Percentiles rank a stretch among this genome's conserved stretches.
phyloP scores from a whole-genome alignment of 2,329 filamentous ascomycete species.

The Colletotrichum incanum region DNA sequence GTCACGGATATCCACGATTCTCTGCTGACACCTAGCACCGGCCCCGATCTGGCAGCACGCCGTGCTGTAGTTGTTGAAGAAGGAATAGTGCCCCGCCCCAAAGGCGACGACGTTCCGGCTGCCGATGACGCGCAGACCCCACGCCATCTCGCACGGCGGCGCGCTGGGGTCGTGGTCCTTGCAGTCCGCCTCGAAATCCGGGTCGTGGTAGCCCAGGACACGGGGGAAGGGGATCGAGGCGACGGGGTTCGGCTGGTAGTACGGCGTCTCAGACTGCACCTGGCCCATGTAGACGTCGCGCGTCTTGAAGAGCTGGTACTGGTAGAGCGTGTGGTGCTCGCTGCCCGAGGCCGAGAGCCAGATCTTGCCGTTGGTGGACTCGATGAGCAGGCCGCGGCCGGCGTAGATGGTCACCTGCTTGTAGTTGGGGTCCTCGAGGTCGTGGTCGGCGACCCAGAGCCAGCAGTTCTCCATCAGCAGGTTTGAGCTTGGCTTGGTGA shows the following conservation, averaged over 20 bases:
- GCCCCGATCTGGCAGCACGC: constrained; percentile 60
- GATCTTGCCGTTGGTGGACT: constrained; percentile 60
- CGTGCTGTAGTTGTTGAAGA: constrained; percentile 76
- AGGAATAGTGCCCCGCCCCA: constrained; percentile 77
- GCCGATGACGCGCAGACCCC: constrained; percentile 75
- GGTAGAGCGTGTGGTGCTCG: constrained; percentile 78
- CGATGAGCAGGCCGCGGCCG: constrained; percentile 66
- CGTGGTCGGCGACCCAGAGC: constrained; percentile 68
- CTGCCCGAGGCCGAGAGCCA: constrained; percentile 78
- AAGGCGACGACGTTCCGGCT: constrained; percentile 71
- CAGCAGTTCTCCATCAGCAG: constrained; percentile 63
- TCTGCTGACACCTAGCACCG: constrained; percentile 62
- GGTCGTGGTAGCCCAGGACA: constrained; percentile 62
- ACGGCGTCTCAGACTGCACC: constrained; percentile 80
- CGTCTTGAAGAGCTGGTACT: constrained; percentile 76
- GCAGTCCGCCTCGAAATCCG: constrained; percentile 66
- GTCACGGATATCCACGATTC: constrained; percentile 55
- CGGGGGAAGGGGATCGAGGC: constrained; percentile 71
- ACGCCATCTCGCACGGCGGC: constrained; percentile 70
- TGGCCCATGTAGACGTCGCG: constrained; percentile 75
- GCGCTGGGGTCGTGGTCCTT: constrained; percentile 45
- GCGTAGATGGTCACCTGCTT: constrained; percentile 67
- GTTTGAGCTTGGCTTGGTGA: constrained; percentile 56
- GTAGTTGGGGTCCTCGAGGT: constrained; percentile 66
- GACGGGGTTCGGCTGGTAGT: constrained; percentile 77